phyloP scores from a whole-genome alignment of 208 protist species.

The Tetramitus jugosus region DNA sequence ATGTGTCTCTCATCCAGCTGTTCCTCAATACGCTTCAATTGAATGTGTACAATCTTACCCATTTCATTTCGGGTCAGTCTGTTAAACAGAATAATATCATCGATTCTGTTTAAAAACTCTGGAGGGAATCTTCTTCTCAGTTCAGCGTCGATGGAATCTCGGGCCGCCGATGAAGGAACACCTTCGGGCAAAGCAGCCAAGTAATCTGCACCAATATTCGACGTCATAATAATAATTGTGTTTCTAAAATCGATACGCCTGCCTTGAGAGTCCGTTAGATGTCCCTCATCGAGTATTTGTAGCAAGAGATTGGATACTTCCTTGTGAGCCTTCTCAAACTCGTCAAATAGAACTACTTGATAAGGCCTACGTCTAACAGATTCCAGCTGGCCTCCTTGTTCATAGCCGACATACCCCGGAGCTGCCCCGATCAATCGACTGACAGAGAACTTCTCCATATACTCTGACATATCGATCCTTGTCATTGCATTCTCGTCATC shows the following conservation, averaged over 20 bases:
- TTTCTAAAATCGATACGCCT: constrained; percentile 69
- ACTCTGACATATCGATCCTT: constrained; percentile 79
- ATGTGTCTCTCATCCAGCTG: constrained; percentile 76
- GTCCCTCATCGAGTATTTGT: constrained; percentile 77
- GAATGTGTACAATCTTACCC: constrained; percentile 72
- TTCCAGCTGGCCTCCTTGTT: constrained; percentile 73
- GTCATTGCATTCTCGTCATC: constrained; percentile 57
- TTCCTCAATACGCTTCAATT: constrained; percentile 58
- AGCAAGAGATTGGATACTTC: constrained; percentile 66
- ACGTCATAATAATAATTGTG: constrained; percentile 68
- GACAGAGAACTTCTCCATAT: constrained; percentile 65
- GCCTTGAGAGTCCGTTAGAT: constrained; percentile 67
- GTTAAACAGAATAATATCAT: constrained; percentile 94
- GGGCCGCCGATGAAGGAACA: background rate
- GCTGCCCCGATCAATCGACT: constrained; percentile 68
- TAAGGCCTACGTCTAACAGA: constrained; percentile 67
- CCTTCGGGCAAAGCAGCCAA: constrained; percentile 32
- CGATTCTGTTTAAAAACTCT: constrained; percentile 96
- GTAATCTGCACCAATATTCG: constrained; percentile 54
- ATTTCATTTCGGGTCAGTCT: constrained; percentile 67
- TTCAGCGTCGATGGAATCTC: constrained; percentile 63
- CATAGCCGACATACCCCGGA: constrained; percentile 79
- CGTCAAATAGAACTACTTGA: constrained; percentile 73
- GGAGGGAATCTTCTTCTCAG: constrained; percentile 79
- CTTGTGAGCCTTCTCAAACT: constrained; percentile 80